phyloP scores from a whole-genome alignment of 2,329 filamentous ascomycete species.

The Nemania abortiva region DNA sequence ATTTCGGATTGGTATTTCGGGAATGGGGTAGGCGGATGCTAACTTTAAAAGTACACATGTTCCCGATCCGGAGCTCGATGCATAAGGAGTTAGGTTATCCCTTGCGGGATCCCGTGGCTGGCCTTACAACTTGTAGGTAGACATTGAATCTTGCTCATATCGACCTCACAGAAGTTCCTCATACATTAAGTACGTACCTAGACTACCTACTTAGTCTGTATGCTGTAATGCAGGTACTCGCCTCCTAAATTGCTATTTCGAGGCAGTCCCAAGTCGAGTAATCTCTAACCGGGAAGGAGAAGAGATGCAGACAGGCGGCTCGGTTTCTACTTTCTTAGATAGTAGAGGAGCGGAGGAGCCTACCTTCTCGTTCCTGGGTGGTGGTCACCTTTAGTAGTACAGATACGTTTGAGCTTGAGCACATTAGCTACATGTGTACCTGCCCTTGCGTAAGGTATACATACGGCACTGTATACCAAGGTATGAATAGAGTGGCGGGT shows the following conservation, averaged over 20 bases:
- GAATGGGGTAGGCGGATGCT: not conserved
- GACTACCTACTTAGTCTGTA: conserved; percentile 9
- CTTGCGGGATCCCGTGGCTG: conserved; percentile 19
- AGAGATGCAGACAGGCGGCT: not conserved
- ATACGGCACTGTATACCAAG: not conserved
- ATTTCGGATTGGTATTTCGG: not conserved
- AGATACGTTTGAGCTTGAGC: conserved; percentile 1
- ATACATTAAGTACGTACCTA: not conserved
- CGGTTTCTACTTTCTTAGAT: not conserved
- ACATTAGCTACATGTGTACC: conserved; percentile 17
- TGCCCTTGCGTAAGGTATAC: not conserved
- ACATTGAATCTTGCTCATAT: conserved; percentile 38
- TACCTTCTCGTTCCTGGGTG: too few species aligned
- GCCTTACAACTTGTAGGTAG: conserved; percentile 7
- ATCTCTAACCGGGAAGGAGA: not conserved
- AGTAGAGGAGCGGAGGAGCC: not conserved
- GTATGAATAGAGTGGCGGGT: conserved; percentile 17
- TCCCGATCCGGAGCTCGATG: not conserved
- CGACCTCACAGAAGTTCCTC: conserved; percentile 15
- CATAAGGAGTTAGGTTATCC: conserved; percentile 14
- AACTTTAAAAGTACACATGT: not conserved
- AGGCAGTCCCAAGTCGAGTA: not conserved
- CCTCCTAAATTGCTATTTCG: not conserved
- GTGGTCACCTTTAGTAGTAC: too few species aligned
- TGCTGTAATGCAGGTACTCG: too few species aligned